phyloP scores from a whole-genome alignment of 2,329 filamentous ascomycete genomes.

The Claviceps citrina region DNA sequence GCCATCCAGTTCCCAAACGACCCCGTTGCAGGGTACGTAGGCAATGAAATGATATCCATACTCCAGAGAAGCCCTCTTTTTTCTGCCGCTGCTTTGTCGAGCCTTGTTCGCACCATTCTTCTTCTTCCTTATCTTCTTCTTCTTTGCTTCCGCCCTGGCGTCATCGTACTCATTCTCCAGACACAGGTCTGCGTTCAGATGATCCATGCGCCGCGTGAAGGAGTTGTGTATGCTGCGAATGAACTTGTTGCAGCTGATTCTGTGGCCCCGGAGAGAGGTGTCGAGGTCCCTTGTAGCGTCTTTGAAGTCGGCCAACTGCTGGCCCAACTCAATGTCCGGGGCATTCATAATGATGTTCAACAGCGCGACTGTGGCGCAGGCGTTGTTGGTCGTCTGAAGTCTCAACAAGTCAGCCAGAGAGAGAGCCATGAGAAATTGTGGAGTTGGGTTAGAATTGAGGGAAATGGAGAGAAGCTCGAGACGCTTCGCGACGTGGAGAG shows the following conservation, averaged over 20 bases:
- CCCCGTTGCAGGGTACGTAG: conserved; percentile 60
- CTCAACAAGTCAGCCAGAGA: neutral
- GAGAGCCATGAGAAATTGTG: neutral
- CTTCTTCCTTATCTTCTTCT: conserved; percentile 17
- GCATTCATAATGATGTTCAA: conserved; percentile 90
- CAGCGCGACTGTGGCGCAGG: conserved; percentile 83
- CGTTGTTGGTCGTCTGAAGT: conserved; percentile 57
- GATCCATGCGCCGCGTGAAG: conserved; percentile 65
- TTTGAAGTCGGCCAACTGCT: conserved; percentile 58
- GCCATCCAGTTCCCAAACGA: conserved; percentile 82
- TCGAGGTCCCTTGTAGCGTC: conserved; percentile 51
- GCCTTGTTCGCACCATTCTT: conserved; percentile 20
- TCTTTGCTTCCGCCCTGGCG: conserved; percentile 20
- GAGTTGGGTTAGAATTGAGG: neutral
- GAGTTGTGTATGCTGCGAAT: conserved; percentile 78
- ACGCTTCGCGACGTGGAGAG: neutral
- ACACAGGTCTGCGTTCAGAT: conserved; percentile 54
- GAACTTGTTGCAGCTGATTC: conserved; percentile 57
- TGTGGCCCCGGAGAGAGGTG: conserved; percentile 59
- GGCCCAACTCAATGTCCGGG: conserved; percentile 48
- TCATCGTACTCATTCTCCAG: conserved; percentile 40
- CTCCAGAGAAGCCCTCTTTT: conserved; percentile 34
- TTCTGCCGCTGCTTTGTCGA: conserved; percentile 15
- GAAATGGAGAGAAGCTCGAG: neutral
- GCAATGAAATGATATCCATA: conserved; percentile 76